These are phyloP conservation scores for Haematococcus sp. DNA, from an alignment of 139 green algal genomes.

Conservation along the genomic window DNA sequence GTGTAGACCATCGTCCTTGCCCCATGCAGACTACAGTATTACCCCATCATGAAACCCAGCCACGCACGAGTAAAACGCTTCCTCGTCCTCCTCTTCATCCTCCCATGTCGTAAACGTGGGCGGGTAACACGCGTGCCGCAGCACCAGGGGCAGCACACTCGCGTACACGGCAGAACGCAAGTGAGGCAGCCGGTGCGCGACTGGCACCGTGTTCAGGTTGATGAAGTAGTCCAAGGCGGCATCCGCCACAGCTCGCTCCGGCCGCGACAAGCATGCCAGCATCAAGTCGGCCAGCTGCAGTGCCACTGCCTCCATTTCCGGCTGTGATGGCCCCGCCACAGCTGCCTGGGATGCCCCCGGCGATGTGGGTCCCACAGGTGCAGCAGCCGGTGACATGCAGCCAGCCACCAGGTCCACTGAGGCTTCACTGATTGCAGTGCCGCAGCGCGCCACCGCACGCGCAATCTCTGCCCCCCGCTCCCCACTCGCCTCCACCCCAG, in stretches of 20 bases:
- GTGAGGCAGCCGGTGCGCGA: neutral
- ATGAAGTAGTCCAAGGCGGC: constrained; percentile 18
- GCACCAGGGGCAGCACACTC: neutral
- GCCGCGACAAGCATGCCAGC: constrained; percentile 3
- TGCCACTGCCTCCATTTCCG: neutral
- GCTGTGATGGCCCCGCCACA: neutral
- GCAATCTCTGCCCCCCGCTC: neutral
- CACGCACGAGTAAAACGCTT: constrained; percentile 11
- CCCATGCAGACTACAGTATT: too few species aligned
- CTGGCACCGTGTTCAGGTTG: constrained; percentile 13
- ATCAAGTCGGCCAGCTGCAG: constrained; percentile 9
- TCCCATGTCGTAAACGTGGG: neutral
- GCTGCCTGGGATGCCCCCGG: neutral
- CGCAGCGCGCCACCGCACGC: neutral
- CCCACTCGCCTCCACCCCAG: neutral
- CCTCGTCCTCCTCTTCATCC: constrained; percentile 14
- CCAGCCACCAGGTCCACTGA: neutral
- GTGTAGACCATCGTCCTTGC: neutral
- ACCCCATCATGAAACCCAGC: constrained; percentile 6
- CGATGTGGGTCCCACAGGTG: neutral
- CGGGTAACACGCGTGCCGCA: constrained; percentile 5
- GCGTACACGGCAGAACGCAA: constrained; percentile 1
- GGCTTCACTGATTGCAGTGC: neutral
- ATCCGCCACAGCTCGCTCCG: neutral
- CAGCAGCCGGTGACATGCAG: neutral